Evolutionary conservation across 345 rosid species (phyloP), one percentile per base, ranked within the genome.

Genomic region (Lagerstroemia speciosa): DNA sequence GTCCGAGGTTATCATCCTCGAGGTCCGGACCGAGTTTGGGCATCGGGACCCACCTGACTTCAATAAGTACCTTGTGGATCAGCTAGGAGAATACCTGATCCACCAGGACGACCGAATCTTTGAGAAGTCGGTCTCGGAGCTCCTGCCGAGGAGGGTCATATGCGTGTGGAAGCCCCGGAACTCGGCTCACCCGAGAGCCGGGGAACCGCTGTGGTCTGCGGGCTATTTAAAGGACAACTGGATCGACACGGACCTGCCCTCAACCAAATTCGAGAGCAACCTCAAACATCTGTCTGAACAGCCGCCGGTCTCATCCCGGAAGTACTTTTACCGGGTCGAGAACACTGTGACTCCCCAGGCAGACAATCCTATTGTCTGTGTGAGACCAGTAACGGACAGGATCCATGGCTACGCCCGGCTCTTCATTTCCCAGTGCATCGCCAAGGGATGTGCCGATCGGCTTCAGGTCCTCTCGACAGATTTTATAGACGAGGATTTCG

Each of bases 221-320:
- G 92, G 89, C 24, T 78, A 86, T 37, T 71, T 95, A 69, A 95
- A 86, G 75, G 98, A 95, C 67, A 83, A 92, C 20, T 95, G 99
- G 98, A 81, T 86, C 33, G 98, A 92, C 66, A 95, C 97, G 0
- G 99, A 95, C 72, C 80, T 95, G 69, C 99, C 99, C 1, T 85
- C 85, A 6, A 95, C 93, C 0, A 95, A 95, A 40, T 92, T 90
- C 46, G 90, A 95, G 48, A 87, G 88, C 79, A 95, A 95, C 68
- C 3, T 95, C 66, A 90, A 87, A 79, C 81, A 84, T 77, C 55
- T 95, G 76, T 76, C 79, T 19, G 85, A 87, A 81, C 98, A 90
- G 75, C 75, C 75, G 0, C 83, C 97, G 0, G 83, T 75, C 36
- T 20, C 79, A 0, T 81, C 83, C 0, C 41, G 97, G 72, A 87